Evolutionary conservation across 805 yeast genomes (phyloP), one percentile per base, ranked within the genome.

Genomic region (Pichia nanzhaoensis): DNA sequence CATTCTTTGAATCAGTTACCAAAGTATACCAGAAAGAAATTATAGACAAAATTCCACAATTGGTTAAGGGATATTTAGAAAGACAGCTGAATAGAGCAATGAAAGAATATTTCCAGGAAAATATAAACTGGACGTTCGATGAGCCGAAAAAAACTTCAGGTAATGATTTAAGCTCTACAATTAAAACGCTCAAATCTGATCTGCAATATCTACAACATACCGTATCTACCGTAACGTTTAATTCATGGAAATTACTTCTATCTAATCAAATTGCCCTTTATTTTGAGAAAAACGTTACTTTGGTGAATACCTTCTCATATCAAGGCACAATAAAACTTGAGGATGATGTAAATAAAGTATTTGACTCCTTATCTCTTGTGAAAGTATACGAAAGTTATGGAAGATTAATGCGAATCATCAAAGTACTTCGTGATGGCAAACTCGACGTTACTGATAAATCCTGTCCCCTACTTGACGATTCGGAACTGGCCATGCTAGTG

Each of bases 1-100:
- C 76, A 3, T 66, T 73, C 39, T 73, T 73, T 50, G 72, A 70
- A 42, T 69, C 71, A 19, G 68, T 72, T 19, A 66, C 67, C 18
- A 52, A 50, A 4, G 68, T 69, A 2, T 73, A 72, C 48, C 47
- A 58, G 16, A 45, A 50, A 24, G 61, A 59, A 7, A 49, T 73
- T 20, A 49, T 60, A 32, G 43, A 46, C 2, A 55, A 61, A 32
- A 61, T 68, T 2, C 57, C 59, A 4, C 50, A 52, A 12, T 55
- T 62, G 22, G 49, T 70, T 12, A 51, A 49, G 5, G 51, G 48
- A 9, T 62, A 66, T 42, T 54, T 71, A 20, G 67, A 65, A 34
- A 61, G 63, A 36, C 67, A 67, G 37, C 40, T 71, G 20, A 68
- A 67, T 38, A 40, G 53, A 14, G 46, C 63, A 2, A 62, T 70